A percentile compares a stretch with the other conserved stretches of the same genome.
phyloP scores from a whole-genome alignment of 345 rosid species.

The Cardamine chenopodiifolia region DNA sequence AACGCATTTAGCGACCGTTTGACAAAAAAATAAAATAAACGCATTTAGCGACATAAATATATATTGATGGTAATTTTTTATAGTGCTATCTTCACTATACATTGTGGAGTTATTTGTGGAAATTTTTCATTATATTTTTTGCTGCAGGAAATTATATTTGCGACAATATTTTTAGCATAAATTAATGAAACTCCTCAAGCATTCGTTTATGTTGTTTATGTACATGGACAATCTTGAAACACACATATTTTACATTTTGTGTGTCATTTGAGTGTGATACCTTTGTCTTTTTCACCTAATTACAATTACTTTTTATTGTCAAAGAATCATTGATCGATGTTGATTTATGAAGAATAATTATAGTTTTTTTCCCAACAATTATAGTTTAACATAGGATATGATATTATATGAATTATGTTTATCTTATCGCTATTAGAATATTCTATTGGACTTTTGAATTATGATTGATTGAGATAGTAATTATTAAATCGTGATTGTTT shows the following conservation, averaged over 20 bases:
- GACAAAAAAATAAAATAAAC: no score
- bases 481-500: constrained; percentile 37
- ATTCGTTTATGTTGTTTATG: background rate
- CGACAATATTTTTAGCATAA: background rate
- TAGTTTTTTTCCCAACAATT: constrained; percentile 26
- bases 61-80: no score
- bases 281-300: constrained; percentile 19
- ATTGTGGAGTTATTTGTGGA: no score
- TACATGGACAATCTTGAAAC: background rate
- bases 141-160: background rate
- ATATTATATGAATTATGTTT: constrained; percentile 25
- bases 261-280: constrained; percentile 27
- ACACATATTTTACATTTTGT: background rate
- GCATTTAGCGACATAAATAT: no score
- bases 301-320: constrained; percentile 5
- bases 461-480: constrained; percentile 35
- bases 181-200: background rate
- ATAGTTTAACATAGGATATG: constrained; percentile 31
- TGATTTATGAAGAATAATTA: constrained; percentile 22
- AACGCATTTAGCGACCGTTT: no score
- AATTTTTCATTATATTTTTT: no score
- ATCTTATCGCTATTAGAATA: constrained; percentile 36
- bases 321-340: constrained; percentile 37
- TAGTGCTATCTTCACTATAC: no score
- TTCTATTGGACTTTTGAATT: constrained; percentile 38